Evolutionary conservation across 2,329 filamentous ascomycete species (phyloP), one percentile per base, ranked within the genome.

Genomic region (Sodiomyces alkalinus): DNA sequence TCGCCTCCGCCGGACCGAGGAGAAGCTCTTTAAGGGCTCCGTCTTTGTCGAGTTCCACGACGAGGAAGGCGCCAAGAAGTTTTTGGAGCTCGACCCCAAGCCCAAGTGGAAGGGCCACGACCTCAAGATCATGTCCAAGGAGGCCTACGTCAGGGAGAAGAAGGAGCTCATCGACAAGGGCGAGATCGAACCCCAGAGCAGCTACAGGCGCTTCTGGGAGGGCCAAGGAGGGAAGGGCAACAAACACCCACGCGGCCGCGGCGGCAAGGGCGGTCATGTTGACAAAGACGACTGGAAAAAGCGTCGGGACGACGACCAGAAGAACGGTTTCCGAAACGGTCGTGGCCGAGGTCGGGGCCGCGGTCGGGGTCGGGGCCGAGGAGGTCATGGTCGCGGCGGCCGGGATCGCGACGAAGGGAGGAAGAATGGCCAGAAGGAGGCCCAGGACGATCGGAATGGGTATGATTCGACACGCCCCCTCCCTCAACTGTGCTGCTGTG

Each of bases 11-110:
- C 83, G 90, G 40, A 64, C 62, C 27, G 63, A 67, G 23, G 60
- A 75, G 35, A 74, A 74, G 44, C 58, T 67, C 29, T 98, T 96
- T 74, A 98, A 98, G 68, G 85, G 87, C 41, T 93, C 83, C 41
- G 82, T 93, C 33, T 96, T 94, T 48, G 82, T 93, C 39, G 87
- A 94, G 54, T 98, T 96, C 52, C 66, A 71, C 36, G 70, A 71
- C 27, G 77, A 85, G 45, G 81, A 92, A 41, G 67, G 72, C 14
- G 76, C 81, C 44, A 67, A 85, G 51, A 73, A 74, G 33, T 98
- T 98, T 56, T 59, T 94, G 35, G 72, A 62, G 10, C 59, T 83
- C 22, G 79, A 92, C 30, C 76, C 81, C 13, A 75, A 79, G 52
- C 90, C 90, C 34, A 71, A 76, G 51, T 98, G 75, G 74, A 75